Evolutionary conservation across 768 basidiomycete genomes (phyloP).

Genomic region (Kwoniella pini): DNA sequence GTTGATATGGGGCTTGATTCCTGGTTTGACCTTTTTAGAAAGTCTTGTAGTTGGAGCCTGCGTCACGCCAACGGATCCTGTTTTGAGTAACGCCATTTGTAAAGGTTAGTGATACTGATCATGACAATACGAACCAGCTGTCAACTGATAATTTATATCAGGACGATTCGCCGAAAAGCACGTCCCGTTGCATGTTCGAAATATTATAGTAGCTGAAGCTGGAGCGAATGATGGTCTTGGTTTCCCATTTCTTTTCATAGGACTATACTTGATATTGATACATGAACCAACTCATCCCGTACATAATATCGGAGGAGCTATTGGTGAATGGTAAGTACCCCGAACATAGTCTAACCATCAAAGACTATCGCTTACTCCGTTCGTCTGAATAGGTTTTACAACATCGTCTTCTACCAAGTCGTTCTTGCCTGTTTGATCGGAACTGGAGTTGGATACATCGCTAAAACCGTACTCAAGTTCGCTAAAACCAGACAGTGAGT

Average conservation of each 20-base stretch:
- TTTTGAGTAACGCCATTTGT: slow-evolving; percentile 54
- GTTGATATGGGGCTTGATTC: slow-evolving; percentile 55
- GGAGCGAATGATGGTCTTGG: slow-evolving; percentile 58
- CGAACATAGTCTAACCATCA: slow-evolving; percentile 11
- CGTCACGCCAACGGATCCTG: slow-evolving; percentile 58
- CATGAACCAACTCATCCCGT: slow-evolving; percentile 38
- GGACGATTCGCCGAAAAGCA: slow-evolving; percentile 57
- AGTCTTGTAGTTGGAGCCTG: slow-evolving; percentile 55
- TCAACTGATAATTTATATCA: no score
- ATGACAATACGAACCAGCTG: no score
- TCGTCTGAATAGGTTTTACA: slow-evolving; percentile 46
- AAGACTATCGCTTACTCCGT: background rate
- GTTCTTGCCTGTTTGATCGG: slow-evolving; percentile 53
- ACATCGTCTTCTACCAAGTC: slow-evolving; percentile 56
- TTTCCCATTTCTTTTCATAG: slow-evolving; percentile 57
- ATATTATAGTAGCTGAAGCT: slow-evolving; percentile 56
- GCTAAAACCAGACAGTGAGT: slow-evolving; percentile 43
- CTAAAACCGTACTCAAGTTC: slow-evolving; percentile 50
- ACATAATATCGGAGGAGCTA: slow-evolving; percentile 46
- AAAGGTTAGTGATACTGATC: slow-evolving; percentile 24
- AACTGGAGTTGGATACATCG: slow-evolving; percentile 54
- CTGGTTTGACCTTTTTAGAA: slow-evolving; percentile 55
- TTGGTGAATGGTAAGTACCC: slow-evolving; percentile 54
- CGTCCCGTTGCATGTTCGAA: slow-evolving; percentile 55
- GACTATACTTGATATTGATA: slow-evolving; percentile 54